Base-by-base conservation (phyloP, 768 basidiomycete genomes). In the Plicaturopsis crispa region DNA sequence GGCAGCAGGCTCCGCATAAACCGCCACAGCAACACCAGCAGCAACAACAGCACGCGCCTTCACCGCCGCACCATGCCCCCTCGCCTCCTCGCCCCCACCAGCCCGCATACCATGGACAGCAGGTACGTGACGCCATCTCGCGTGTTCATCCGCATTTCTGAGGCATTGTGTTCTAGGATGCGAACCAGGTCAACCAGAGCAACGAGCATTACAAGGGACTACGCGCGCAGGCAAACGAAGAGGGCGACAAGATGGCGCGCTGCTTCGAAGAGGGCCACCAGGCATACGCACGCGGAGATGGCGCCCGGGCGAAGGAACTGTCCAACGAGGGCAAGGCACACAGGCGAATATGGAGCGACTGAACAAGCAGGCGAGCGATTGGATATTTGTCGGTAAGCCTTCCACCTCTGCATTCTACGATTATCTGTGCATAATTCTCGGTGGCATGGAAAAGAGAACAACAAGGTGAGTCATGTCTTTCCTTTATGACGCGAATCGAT, bases 271-370 rank as follows among this genome's bases (percentile, higher is more conserved):
- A 78, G 49, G 82, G 84, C 46, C 84, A 86, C 50, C 66, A 76
- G 43, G 88, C 89, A 0, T 94, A 91, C 52, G 56, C 64, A 32
- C 62, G 66, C 1, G 75, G 84, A 3, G 78, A 96, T 47, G 80
- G 87, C 10, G 87, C 78, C 0, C 61, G 62, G 22, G 93, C 93
- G 16, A 92, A 97, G 59, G 67, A 84, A 35, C 69, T 96, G 17
- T 86, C 82, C 13, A 73, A 78, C 41, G 50, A 90, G 55, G 93
- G 91, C 13, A 88, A 90, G 55, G 65, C 66, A 28, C 86, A 93
- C 55, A 75, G 87, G 57, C 57, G 66, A 72, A 75, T 51, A 92
- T 93, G 83, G 80, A 84, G 45, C 56, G 70, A 34, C 59, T 90
- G 44, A 91, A 97, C 55, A 70, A 70, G 42, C 62, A 92, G 55